Base-by-base conservation (phyloP, 1,284 basidiomycete genomes). In the Lentinula novae-zelandiae region DNA sequence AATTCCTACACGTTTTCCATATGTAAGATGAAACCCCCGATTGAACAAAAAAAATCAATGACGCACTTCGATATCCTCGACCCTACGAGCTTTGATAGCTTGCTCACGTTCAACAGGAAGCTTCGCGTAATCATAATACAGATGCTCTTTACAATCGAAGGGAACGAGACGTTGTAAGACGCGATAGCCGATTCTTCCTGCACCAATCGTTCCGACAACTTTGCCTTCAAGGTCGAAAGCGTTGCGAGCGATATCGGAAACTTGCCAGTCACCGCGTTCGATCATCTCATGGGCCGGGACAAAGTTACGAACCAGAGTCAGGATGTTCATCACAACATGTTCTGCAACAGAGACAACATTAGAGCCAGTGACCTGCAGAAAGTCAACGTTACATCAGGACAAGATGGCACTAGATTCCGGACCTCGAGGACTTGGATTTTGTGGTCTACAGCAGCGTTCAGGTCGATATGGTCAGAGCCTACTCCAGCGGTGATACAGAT, bases 331-430 rank as follows among this genome's bases (percentile, higher is more conserved):
- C 33, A 96, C 73, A 61, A 93, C 93, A 73, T 96, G 92, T 76
- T 96, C 93, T 51, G 94, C 93, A 58, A 96, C 93, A n/a, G 92
- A 94, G 56, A 90, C 87, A 67, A 96, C 91, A 70, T 95, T 95
- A 40, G 88, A 90, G 40, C 92, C 91, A 22, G 91, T 86, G 31
- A 92, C 7, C 61, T 53, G 38, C 58, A 36, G 84, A 67, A 95
- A 95, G 67, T 75, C 77, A 78, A 79, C 79, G 36, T 96, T 72
- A 60, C 93, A 93, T 27, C 7, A 0, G 39, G 36, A 17, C 8
- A 38, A 22, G 22, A 39, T 15, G 52, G 6, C 9, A 48, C 3
- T n/a, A n/a, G 13, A 34, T 48, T 17, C 7, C 31, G 10, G 7
- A 48, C 89, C 70, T 93, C 91, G 63, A 90, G 79, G 44, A 95